Evolutionary conservation across 768 basidiomycete genomes (phyloP), one percentile per base, ranked within the genome.

Genomic region (Pleurotus giganteus): DNA sequence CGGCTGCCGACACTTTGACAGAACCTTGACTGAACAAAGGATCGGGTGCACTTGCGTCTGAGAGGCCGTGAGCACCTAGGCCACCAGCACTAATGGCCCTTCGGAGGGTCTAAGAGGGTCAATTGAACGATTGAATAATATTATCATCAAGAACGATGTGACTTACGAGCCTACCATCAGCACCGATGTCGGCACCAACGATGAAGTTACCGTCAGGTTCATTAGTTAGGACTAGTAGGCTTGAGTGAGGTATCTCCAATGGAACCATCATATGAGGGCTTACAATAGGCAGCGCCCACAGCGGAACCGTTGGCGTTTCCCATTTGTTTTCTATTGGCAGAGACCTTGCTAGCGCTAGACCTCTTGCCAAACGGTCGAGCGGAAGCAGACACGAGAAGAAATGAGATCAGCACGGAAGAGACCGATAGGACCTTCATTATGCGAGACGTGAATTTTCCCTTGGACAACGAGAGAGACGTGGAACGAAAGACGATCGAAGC

Each of bases 181-280:
- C 41, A n/a, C 67, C 71, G 46, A 81, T 73, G 34, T 70, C 66
- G 13, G 74, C 70, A 1, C 77, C 68, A 27, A 81, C 66, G 34
- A 81, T 60, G 54, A 69, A 71, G 63, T 81, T 80, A 17, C 74
- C 76, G 29, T 60, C 58, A 3, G 74, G 72, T 46, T 79, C 76
- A 58, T 82, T 82, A 32, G 78, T 78, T 28, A 80, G 74, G 63
- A 80, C 79, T 82, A 43, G 13, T 7, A 13, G 13, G 23, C 12
- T 29, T 23, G 9, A 9, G 11, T 51, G 31, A 39, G 34, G 24
- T 19, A 24, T 13, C 8, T n/a, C 19, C 2, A 11, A 6, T 23
- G 3, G 23, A 34, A 5, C 7, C 2, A 23, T 50, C n/a, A 11
- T 11, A 13, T n/a, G 28, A 3, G 45, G n/a, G 26, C 27, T 17